Evolutionary conservation across 164 flowering plant genomes (phyloP), one percentile per base, ranked within the genome.

Genomic region (Magnolia kwangsiensis): DNA sequence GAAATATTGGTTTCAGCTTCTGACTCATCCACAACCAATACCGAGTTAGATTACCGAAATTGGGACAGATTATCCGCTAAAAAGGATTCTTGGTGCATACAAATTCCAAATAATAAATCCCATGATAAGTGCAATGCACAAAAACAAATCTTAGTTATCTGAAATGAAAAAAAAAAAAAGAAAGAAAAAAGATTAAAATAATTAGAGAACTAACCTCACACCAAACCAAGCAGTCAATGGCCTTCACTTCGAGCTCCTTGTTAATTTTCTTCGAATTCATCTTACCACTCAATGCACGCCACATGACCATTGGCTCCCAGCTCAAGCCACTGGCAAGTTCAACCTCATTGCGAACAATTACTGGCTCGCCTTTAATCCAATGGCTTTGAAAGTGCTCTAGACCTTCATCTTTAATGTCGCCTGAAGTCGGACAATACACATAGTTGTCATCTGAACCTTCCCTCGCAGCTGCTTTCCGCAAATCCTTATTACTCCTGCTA

Each of bases 281-380:
- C 23, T 81, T 85, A 58, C 85, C 90, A 74, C 87, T 83, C 45
- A 95, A 76, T 27, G 97, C 98, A 66, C 97, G 92, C 93, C 89
- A 85, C 92, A 93, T 90, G 55, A 95, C 98, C 90, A 82, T 83
- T 29, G 98, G 98, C 78, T 95, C 98, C 98, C 98, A 95, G 73
- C 98, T 95, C 77, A 95, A 84, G 67, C 90, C 94, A 74, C 81
- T 69, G 31, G 92, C 72, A 63, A 71, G 76, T 18, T 84, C 83
- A 72, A 93, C 89, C 79, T 83, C 94, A 84, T 90, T 76, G 11
- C 88, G 84, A 72, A 95, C 95, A n/a, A 93, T 89, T 21, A 93
- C 87, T 1, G 97, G 98, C 79, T 93, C 92, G 65, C 98, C 97
- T 37, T 79, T 83, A 50, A 64, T 75, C 98, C 97, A 92, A 65